A percentile compares a stretch with the other conserved stretches of the same genome.
phyloP scores from a whole-genome alignment of 2,329 filamentous ascomycete species.

The Tolypocladium nubicola region DNA sequence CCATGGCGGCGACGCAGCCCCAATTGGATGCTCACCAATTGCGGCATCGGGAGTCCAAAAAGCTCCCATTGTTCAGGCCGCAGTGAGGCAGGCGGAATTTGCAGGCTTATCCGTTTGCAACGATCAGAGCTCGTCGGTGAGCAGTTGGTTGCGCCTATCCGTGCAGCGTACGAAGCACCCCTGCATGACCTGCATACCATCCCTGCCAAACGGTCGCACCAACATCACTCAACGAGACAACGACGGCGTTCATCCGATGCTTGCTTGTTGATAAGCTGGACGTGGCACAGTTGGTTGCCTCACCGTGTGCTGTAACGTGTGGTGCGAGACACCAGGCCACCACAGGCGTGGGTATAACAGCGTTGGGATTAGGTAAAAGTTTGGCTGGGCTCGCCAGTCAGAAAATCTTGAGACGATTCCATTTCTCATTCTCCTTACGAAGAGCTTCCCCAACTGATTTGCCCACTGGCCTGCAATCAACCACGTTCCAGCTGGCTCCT shows the following conservation, averaged over 20 bases:
- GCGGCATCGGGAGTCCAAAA: not conserved
- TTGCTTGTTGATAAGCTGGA: not conserved
- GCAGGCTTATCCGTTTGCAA: not conserved
- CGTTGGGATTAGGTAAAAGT: conserved; percentile 26
- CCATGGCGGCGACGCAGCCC: not conserved
- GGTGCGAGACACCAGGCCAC: not conserved
- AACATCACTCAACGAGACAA: not conserved
- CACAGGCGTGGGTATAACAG: conserved; percentile 1
- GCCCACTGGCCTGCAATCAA: not conserved
- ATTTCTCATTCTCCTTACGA: conserved; percentile 12
- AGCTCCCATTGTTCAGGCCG: not conserved
- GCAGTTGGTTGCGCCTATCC: not conserved
- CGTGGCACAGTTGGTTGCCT: not conserved
- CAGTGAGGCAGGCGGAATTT: not conserved
- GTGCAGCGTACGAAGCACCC: not conserved
- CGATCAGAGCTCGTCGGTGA: not conserved
- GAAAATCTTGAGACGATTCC: conserved; percentile 15
- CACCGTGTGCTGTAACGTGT: conserved; percentile 8
- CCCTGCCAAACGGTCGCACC: not conserved
- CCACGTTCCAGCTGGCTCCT: not conserved
- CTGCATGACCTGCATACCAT: not conserved
- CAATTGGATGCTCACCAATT: not conserved
- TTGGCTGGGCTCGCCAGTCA: conserved; percentile 23
- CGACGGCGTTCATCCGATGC: not conserved
- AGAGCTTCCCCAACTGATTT: conserved; percentile 12